Evolutionary conservation across 257 asterid genomes (phyloP).

Genomic region (Nyctanthes arbortristis): DNA sequence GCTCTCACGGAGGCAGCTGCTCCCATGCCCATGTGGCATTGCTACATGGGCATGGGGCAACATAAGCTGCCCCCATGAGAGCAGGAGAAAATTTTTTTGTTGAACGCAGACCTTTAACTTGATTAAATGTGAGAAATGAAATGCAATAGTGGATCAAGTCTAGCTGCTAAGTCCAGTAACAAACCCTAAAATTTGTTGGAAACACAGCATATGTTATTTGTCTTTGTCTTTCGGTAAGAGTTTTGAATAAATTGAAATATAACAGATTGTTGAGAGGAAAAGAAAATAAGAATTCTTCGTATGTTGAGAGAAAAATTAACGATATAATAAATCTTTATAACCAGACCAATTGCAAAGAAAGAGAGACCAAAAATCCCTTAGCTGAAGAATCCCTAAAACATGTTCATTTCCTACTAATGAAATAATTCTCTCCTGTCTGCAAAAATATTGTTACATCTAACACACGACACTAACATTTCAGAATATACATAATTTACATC

Average conservation of each 20-base stretch:
- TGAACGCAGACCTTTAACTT: too few species aligned
- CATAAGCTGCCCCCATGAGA: too few species aligned
- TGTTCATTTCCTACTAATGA: background rate
- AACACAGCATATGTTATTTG: background rate
- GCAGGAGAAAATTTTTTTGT: too few species aligned
- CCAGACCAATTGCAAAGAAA: background rate
- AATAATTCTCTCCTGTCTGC: background rate
- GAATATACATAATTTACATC: background rate
- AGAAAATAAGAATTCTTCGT: background rate
- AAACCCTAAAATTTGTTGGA: background rate
- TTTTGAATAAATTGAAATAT: background rate
- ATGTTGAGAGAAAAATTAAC: too few species aligned
- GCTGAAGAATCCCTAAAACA: background rate
- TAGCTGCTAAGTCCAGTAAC: too few species aligned
- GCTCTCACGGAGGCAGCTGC: too few species aligned
- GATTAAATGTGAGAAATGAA: too few species aligned
- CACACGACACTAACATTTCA: background rate
- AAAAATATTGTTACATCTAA: background rate
- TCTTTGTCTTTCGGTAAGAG: background rate
- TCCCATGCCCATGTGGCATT: too few species aligned
- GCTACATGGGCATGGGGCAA: too few species aligned
- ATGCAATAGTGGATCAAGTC: too few species aligned
- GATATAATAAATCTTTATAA: too few species aligned
- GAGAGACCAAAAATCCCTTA: background rate
- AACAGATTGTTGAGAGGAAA: background rate